These are phyloP conservation scores for Lipomyces oligophaga DNA, from an alignment of 805 yeast species.

Conservation along the genomic window DNA sequence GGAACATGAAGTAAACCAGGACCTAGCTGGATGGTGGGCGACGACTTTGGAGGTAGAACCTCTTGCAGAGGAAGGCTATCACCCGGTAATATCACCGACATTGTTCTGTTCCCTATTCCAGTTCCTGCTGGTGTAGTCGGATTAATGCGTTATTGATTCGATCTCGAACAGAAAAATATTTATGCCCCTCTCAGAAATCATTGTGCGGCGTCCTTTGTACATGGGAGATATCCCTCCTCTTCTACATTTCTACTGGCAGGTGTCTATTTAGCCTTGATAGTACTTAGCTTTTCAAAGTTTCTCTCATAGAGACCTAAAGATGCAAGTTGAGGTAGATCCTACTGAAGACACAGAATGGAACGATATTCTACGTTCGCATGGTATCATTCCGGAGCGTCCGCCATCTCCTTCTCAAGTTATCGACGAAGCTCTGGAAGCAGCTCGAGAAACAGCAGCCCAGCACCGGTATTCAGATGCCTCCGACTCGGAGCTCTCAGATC, in stretches of 20 bases:
- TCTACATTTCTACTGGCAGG: background rate
- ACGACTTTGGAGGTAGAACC: background rate
- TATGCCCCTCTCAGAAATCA: too few species aligned
- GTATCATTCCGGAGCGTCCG: slow-evolving; percentile 87
- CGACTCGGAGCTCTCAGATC: slow-evolving; percentile 53
- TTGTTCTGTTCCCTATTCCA: background rate
- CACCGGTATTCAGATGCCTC: slow-evolving; percentile 40
- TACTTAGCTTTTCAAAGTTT: background rate
- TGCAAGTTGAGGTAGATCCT: slow-evolving; percentile 56
- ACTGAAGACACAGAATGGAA: slow-evolving; percentile 97
- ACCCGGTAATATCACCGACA: slow-evolving; percentile 17
- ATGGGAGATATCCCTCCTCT: too few species aligned
- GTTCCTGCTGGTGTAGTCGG: background rate
- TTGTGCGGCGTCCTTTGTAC: too few species aligned
- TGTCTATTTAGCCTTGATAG: background rate
- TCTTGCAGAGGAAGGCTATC: slow-evolving; percentile 15
- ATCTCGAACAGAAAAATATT: too few species aligned
- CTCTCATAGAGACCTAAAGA: background rate
- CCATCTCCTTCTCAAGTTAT: slow-evolving; percentile 83
- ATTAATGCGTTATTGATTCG: too few species aligned
- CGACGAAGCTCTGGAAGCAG: slow-evolving; percentile 85
- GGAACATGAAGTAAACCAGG: slow-evolving; percentile 23
- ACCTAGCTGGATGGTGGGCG: slow-evolving; percentile 16
- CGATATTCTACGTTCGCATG: slow-evolving; percentile 84
- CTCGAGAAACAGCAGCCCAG: slow-evolving; percentile 71